Base-by-base conservation (phyloP, 2,329 filamentous ascomycete species). In the Talaromyces islandicus region DNA sequence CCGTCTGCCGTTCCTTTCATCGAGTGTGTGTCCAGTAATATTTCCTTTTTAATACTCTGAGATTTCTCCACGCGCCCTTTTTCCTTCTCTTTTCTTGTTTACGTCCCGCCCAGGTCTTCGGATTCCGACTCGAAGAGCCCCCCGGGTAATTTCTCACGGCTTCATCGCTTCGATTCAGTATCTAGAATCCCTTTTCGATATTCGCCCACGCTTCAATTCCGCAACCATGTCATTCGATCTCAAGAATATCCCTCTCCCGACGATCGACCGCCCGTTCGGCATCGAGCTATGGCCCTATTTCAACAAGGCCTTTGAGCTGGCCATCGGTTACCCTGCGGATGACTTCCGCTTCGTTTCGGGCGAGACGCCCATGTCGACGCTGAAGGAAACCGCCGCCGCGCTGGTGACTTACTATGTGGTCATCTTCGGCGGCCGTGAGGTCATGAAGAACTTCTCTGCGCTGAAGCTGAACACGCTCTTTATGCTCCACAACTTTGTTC, bases 401-500 rank as follows among this genome's bases (percentile, higher is more conserved):
- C 88, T 97, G 69, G 80, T 91, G 71, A 80, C 90, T 74, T 99
- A 97, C 87, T 97, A 97, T 78, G 79, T 89, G 67, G 81, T 96
- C 79, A 94, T 97, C 71, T 95, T 97, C 67, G 92, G 92, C 65
- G 94, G 93, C 62, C 86, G 93, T 66, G 91, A 95, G 78, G 74
- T 92, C 69, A 97, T 99, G 94, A 90, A 91, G 78, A 88, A 89
- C 71, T 86, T 91, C 64, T 83, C 88, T 73, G 83, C 93, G 24
- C 88, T 94, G 80, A 90, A 95, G 83, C 85, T 97, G 72, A 94
- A 91, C 81, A 81, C 84, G 17, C 81, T 94, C 61, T 97, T 97
- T 83, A 90, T 96, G 80, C 84, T 97, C 73, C 93, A 99, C 86
- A 99, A 99, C 84, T 88, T 97, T 71, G 87, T 92, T 80, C 82